A percentile compares a stretch with the other conserved stretches of the same genome.
phyloP scores from a whole-genome alignment of 352 stramenopile species.

The Vaucheria bursata region DNA sequence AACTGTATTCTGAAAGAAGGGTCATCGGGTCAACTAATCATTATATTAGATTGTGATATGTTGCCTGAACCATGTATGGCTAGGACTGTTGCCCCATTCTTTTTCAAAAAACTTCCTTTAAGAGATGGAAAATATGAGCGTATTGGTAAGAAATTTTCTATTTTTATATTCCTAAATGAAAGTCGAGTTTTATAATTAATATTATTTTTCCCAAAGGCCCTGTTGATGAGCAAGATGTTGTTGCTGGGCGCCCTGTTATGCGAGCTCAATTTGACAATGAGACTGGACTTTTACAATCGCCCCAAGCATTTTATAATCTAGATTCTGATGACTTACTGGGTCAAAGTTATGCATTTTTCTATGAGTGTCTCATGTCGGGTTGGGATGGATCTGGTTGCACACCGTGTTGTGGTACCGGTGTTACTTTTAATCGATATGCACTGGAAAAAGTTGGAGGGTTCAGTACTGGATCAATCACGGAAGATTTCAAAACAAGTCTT shows the following conservation, averaged over 20 bases:
- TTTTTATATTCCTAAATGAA: too few relatives aligned
- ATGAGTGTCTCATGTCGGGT: constrained; percentile 7
- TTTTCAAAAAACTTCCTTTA: constrained; percentile 11
- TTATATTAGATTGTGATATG: constrained; percentile 84
- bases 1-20: constrained; percentile 77
- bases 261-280: not conserved
- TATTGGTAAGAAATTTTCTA: too few relatives aligned
- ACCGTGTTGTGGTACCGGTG: constrained; percentile 60
- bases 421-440: constrained; percentile 71
- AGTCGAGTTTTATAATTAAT: too few relatives aligned
- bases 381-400: constrained; percentile 16
- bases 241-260: not conserved
- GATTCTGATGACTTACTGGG: not conserved
- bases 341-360: constrained; percentile 16
- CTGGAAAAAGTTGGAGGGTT: constrained; percentile 70
- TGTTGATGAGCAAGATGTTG: too few relatives aligned
- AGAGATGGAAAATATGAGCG: too few relatives aligned
- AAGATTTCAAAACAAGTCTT: constrained; percentile 56
- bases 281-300: not conserved
- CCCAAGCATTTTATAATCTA: constrained; percentile 7
- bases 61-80: constrained; percentile 37
- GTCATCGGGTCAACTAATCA: constrained; percentile 68
- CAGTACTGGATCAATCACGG: constrained; percentile 72
- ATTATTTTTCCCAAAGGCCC: too few relatives aligned
- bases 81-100: constrained; percentile 9